Conservation (phyloP, 2,329 filamentous ascomycete species). For the Penicillium janthinellum region DNA sequence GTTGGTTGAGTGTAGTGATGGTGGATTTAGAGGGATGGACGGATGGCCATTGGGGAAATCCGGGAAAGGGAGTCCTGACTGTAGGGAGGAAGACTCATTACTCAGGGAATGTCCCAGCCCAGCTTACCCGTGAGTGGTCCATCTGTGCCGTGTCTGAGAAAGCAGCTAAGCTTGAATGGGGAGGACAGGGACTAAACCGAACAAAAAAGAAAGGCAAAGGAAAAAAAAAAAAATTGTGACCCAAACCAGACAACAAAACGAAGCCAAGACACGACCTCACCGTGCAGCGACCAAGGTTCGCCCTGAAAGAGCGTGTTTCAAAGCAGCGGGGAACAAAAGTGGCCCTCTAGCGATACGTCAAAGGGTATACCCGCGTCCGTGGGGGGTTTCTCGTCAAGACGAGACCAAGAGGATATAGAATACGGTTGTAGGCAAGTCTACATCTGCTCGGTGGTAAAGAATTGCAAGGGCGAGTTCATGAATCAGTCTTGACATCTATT, state of each 20-base stretch:
- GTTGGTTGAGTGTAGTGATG: neutral
- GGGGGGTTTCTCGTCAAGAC: neutral
- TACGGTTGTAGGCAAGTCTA: no score
- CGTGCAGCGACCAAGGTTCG: slow-evolving; percentile 37
- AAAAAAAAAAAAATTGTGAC: slow-evolving; percentile 4
- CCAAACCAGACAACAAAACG: slow-evolving; percentile 8
- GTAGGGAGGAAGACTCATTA: neutral
- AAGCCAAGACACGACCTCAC: slow-evolving; percentile 34
- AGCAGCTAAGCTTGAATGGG: slow-evolving; percentile 5
- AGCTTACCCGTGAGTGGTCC: slow-evolving; percentile 18
- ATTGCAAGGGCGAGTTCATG: no score
- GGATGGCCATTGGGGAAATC: neutral
- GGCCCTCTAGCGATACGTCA: slow-evolving; percentile 35
- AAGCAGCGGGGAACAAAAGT: slow-evolving; percentile 34
- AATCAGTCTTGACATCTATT: neutral
- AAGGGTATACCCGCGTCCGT: slow-evolving; percentile 31
- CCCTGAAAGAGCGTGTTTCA: slow-evolving; percentile 33
- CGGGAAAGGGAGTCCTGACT: no score
- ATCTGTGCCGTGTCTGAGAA: slow-evolving; percentile 26
- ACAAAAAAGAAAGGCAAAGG: neutral
- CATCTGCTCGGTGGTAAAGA: no score
- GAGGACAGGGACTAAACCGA: slow-evolving; percentile 1
- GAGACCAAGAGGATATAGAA: no score
- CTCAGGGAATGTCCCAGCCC: slow-evolving; percentile 25
- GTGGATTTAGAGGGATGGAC: neutral